Conservation (phyloP, 176 grass and related monocot species). For the Rhynchospora pubera region DNA sequence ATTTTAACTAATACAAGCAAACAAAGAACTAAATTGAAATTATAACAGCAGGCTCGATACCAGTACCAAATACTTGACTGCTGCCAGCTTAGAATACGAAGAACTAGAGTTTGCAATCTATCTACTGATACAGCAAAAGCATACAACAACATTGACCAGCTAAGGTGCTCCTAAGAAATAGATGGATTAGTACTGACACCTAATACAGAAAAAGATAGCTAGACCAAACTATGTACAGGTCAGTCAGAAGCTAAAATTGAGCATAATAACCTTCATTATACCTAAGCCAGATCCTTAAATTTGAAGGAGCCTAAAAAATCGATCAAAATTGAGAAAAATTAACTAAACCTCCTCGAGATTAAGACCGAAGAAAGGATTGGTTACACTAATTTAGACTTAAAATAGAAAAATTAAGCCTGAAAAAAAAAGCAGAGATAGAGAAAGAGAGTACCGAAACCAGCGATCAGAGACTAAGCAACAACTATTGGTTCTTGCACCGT, state of each 20-base stretch:
- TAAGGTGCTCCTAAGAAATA: too few species aligned
- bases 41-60: too few species aligned
- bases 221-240: not conserved
- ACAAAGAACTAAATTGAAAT: too few species aligned
- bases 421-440: not conserved
- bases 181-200: not conserved
- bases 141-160: too few species aligned
- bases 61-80: too few species aligned
- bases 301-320: not conserved
- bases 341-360: not conserved
- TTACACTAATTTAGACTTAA: not conserved
- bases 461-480: constrained; percentile 82
- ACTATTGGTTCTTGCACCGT: constrained; percentile 74
- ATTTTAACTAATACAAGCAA: too few species aligned
- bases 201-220: not conserved
- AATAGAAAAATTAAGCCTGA: not conserved
- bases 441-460: constrained; percentile 48
- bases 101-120: too few species aligned
- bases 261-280: not conserved
- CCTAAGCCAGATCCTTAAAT: not conserved
- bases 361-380: not conserved
- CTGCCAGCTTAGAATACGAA: too few species aligned
- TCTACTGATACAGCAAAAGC: too few species aligned
- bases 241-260: not conserved
- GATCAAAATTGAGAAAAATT: not conserved